Evolutionary conservation across 2,329 filamentous ascomycete species (phyloP), one percentile per base, ranked within the genome.

Genomic region (Teratosphaeria zuluensis): DNA sequence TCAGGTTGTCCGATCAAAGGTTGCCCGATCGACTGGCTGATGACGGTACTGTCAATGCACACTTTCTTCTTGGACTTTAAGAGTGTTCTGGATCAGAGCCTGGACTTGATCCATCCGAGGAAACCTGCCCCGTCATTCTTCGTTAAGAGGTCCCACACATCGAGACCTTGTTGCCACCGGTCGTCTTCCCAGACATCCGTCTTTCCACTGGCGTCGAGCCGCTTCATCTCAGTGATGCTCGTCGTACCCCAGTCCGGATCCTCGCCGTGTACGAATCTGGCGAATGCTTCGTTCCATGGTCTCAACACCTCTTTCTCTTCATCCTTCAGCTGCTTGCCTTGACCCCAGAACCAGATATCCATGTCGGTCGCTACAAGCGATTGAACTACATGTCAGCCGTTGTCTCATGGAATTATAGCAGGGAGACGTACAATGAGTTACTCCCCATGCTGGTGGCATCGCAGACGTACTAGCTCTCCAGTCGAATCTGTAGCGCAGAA

Each of bases 331-430:
- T 69, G 69, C 0, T 64, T 59, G 4, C 69, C 70, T 33, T 64
- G 59, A 0, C 81, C 81, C 76, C 77, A 83, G 58, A 82, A 80
- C 81, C 81, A 84, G 32, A 83, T 76, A 5, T 74, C 70, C 65
- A 78, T 73, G 61, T 84, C 81, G 0, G 24, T 28, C 24, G 24
- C 35, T 42, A 16, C 12, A 42, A 42, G 11, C 5, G 12, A 11
- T 42, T 42, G 35, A 1, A 4, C 5, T 42, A 42, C n/a, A 14
- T 12, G 35, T 42, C 35, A 42, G 35, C n/a, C 35, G 5, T 42
- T 42, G 35, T 42, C 35, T 42, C 35, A 14, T 12, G 35, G 14
- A 14, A 16, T 9, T 4, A 16, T 14, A 16, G 4, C 35, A 5
- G 14, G 12, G n/a, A 16, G 16, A 42, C 35, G 78, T 78, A 0